Evolutionary conservation across 495 filamentous ascomycete species (phyloP), one percentile per base, ranked within the genome.

Genomic region (Penicillium pulvis): DNA sequence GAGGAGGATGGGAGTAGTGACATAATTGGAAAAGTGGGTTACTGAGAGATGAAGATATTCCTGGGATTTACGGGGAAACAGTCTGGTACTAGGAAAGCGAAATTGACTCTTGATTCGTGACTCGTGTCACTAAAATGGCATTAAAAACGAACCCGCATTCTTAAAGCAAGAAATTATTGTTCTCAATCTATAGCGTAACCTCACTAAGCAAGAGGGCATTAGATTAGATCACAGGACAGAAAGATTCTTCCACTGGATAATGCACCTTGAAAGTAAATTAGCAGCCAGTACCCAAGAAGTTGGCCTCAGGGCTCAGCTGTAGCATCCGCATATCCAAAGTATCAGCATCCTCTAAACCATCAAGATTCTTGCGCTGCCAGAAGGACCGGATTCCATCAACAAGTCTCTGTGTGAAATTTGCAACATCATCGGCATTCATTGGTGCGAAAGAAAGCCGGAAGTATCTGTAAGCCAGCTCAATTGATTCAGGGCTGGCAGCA

Each of bases 391-490:
- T 81, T 0, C 87, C 93, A 17, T 85, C 77, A 3, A 83, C 84
- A 63, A 95, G 85, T 53, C 88, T 68, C 61, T 80, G 66, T 7
- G 83, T 86, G 47, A 83, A 81, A 12, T 64, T 59, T 20, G 75
- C 78, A 23, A 96, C 78, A 45, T 88, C 85, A 4, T 89, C 85
- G 53, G 87, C 85, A 33, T 83, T 74, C 66, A 91, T 86, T 8
- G 92, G 92, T 14, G 91, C 90, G 75, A 97, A 97, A 71, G 92
- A 94, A 14, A 97, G 60, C n/a, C 93, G 75, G 64, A 84, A 84
- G 63, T 82, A 93, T 55, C 78, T 79, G 80, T 85, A 90, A 2
- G 84, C 85, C 23, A 79, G 71, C 33, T 70, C 69, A 11, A 74
- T 70, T 39, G 70, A 62, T 54, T 82, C 71, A 0, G 81, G 73